Evolutionary conservation across 306 rosid genomes (phyloP), one percentile per base, ranked within the genome.

Genomic region (Vigna hirtella): DNA sequence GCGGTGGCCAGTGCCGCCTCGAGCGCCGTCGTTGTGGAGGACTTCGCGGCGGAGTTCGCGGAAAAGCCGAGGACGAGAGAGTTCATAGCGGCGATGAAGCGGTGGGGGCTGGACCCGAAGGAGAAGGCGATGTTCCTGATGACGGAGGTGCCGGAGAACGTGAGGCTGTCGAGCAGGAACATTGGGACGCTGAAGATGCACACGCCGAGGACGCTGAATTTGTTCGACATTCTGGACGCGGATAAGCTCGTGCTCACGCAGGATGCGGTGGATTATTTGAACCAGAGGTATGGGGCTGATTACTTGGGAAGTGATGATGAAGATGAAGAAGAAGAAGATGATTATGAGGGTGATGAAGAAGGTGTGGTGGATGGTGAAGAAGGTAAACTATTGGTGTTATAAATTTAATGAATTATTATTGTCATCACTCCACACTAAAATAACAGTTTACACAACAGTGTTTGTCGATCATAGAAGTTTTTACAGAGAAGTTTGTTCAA

Each of bases 81-180:
- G 51, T 95, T 95, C 73, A 79, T 95, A 0, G 93, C 80, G 24
- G 99, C 99, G 11, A 42, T 95, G 90, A 89, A 68, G 81, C 66
- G 99, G 68, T 95, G 99, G 99, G 99, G 98, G 32, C 62, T 95
- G 2, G 97, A 95, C n/a, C 98, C 99, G 6, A 87, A 75, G 80
- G 93, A 91, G 90, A 93, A 95, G 66, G 59, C 86, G 0, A 76
- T 75, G 84, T 93, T 95, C n/a, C 57, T 95, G 59, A 70, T 95
- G 91, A 79, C 78, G 43, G 99, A 95, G 66, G 83, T 95, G 42
- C 40, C 90, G 13, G 87, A 93, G 72, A 88, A 86, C 45, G 86
- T 95, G 77, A 45, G 75, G 69, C 86, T 93, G 12, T 90, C 98
- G 3, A 95, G 99, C 56, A 78, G 98, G 72, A 95, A 95, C 72